Conservation (phyloP, 2,329 filamentous ascomycete species). For the Fusarium circinatum region DNA sequence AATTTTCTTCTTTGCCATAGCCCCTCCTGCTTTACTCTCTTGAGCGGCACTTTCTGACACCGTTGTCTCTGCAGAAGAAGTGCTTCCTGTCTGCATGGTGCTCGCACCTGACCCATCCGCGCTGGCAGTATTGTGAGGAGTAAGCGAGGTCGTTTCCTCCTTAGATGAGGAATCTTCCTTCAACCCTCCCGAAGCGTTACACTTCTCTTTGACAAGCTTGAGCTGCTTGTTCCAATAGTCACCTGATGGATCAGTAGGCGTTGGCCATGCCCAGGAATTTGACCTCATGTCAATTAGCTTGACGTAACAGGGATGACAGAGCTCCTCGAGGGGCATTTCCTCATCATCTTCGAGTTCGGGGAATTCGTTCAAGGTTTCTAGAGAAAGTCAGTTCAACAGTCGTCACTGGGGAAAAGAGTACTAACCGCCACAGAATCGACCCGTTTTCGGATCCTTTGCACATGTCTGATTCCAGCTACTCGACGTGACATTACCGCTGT, state of each 20-base stretch:
- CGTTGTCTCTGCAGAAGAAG: neutral
- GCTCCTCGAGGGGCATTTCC: neutral
- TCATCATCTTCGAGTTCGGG: neutral
- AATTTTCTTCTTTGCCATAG: neutral
- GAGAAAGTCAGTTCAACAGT: neutral
- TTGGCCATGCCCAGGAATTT: neutral
- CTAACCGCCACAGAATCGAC: neutral
- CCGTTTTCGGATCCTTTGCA: neutral
- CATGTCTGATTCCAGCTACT: neutral
- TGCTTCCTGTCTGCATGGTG: neutral
- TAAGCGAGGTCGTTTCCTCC: neutral
- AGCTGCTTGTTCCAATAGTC: neutral
- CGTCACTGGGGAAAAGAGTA: rapidly evolving
- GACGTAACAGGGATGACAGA: conserved; percentile 12
- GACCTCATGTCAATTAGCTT: neutral
- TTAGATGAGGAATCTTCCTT: neutral
- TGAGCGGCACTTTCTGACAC: neutral
- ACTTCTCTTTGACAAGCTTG: neutral
- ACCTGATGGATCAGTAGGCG: neutral
- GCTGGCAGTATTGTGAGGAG: neutral
- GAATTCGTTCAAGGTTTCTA: neutral
- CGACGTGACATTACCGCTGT: neutral
- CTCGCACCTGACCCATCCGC: neutral
- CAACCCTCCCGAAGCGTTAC: neutral
- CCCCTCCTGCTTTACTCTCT: neutral